A percentile compares a stretch with the other conserved stretches of the same genome.
Conservation (phyloP, 2,329 filamentous ascomycete species). For the Fusarium pseudoanthophilum region DNA sequence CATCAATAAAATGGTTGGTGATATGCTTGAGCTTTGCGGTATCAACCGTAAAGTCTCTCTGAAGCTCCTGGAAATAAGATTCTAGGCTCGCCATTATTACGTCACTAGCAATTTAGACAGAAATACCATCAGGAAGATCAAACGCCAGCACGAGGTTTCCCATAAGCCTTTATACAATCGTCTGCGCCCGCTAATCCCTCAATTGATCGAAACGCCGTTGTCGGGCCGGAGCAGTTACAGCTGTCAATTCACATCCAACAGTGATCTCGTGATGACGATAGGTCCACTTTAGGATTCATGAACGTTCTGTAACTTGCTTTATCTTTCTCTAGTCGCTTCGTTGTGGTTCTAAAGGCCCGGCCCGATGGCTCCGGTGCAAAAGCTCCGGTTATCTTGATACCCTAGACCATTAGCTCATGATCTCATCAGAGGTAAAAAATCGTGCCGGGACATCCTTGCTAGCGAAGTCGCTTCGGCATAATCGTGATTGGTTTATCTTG, state of each 20-base stretch:
- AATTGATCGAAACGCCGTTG: background rate
- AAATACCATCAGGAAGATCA: rapidly evolving
- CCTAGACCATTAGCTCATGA: background rate
- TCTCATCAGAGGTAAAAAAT: background rate
- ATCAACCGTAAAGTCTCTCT: constrained; percentile 1
- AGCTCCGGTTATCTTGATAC: background rate
- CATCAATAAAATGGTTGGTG: constrained; percentile 5
- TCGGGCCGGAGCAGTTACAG: background rate
- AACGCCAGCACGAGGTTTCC: rapidly evolving
- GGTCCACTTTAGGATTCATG: background rate
- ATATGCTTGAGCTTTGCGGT: constrained; percentile 8
- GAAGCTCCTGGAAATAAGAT: background rate
- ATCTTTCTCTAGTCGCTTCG: background rate
- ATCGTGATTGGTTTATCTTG: background rate
- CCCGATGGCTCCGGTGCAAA: background rate
- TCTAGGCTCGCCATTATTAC: background rate
- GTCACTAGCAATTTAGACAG: rapidly evolving
- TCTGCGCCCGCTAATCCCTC: no score
- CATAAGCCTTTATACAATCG: background rate
- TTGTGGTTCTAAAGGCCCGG: background rate
- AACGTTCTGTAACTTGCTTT: background rate
- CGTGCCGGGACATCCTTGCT: background rate
- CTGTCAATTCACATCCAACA: background rate
- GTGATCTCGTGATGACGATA: background rate
- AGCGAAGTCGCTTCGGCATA: background rate